These are phyloP conservation scores for Rosa lucieae DNA, from an alignment of 306 rosid genomes.

Conservation along the genomic window DNA sequence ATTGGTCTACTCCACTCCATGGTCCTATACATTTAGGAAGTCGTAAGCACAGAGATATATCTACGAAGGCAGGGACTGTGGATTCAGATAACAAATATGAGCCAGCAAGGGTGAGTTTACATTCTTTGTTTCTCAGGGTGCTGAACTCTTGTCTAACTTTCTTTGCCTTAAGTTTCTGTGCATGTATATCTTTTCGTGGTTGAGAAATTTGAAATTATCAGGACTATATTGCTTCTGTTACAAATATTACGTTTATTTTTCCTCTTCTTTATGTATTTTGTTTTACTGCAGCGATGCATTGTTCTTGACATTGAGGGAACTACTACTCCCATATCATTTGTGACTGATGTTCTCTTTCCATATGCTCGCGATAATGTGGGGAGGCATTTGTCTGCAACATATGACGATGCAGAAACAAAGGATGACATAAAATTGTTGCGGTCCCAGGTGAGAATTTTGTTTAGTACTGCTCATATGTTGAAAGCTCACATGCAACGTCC, in stretches of 20 bases:
- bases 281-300: conserved; percentile 58
- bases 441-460: conserved; percentile 55
- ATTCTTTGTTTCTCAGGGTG: background rate
- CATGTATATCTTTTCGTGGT: background rate
- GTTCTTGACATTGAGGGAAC: conserved; percentile 99
- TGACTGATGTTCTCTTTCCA: conserved; percentile 89
- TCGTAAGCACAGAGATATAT: conserved; percentile 40
- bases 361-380: conserved; percentile 86
- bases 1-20: conserved; percentile 74
- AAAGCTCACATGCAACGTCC: conserved; percentile 25
- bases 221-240: conserved; percentile 2
- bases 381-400: conserved; percentile 79
- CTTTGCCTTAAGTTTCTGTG: conserved; percentile 12
- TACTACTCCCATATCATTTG: conserved; percentile 95
- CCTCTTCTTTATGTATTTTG: conserved; percentile 16
- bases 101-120: conserved; percentile 50
- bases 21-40: conserved; percentile 54
- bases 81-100: conserved; percentile 40
- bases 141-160: background rate
- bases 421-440: conserved; percentile 76
- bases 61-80: conserved; percentile 57
- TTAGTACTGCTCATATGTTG: conserved; percentile 18
- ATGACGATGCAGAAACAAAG: conserved; percentile 66
- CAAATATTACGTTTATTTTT: conserved; percentile 11
- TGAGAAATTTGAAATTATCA: background rate